phyloP scores from a whole-genome alignment of 2,329 filamentous ascomycete species.

The Thelonectria rubi region DNA sequence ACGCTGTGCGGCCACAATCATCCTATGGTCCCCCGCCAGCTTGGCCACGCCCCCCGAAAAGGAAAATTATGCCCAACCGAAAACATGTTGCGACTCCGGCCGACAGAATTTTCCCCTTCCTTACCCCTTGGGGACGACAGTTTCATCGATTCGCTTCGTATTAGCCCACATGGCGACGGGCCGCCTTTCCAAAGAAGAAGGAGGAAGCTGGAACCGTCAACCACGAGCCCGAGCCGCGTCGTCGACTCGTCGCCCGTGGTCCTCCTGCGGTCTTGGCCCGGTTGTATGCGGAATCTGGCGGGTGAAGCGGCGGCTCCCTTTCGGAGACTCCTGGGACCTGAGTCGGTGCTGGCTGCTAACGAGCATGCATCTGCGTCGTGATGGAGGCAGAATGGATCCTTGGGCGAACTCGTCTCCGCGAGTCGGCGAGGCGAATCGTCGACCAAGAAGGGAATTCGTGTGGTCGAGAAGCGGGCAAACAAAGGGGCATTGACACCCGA shows the following conservation, averaged over 20 bases:
- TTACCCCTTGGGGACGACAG: conserved; percentile 14
- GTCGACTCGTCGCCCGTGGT: too few species aligned
- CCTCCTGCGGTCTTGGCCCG: too few species aligned
- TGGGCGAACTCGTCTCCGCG: background rate
- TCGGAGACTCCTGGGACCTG: background rate
- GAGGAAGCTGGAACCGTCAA: conserved; percentile 7
- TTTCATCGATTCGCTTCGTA: conserved; percentile 13
- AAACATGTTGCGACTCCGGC: conserved; percentile 5
- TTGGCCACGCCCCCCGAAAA: conserved; percentile 16
- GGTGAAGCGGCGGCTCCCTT: conserved; percentile 5
- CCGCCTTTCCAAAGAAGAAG: conserved; percentile 23
- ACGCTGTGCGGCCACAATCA: conserved; percentile 26
- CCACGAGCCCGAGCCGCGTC: background rate
- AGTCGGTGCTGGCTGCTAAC: background rate
- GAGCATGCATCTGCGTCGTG: background rate
- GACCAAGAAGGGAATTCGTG: background rate
- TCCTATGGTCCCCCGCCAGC: conserved; percentile 17
- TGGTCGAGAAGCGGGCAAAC: background rate
- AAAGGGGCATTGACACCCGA: background rate
- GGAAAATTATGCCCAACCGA: background rate
- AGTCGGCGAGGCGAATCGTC: background rate
- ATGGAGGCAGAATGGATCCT: background rate
- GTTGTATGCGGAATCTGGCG: conserved; percentile 25
- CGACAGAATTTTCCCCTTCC: conserved; percentile 16
- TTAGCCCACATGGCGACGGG: conserved; percentile 19